phyloP scores from a whole-genome alignment of 305 asterid genomes.

The Galium porrigens region DNA sequence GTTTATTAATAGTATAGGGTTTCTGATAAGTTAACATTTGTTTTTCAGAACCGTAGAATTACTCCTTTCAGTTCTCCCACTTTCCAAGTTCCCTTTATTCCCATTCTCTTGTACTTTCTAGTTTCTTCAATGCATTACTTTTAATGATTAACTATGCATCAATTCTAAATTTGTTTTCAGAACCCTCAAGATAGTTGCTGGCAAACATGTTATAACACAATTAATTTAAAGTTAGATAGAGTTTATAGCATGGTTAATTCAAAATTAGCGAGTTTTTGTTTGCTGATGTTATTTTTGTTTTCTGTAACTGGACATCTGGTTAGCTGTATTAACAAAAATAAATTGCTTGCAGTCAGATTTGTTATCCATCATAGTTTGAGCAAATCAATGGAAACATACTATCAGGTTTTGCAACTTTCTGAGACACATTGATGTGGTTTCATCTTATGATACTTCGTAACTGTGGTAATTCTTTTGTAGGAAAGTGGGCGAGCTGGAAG shows the following conservation, averaged over 20 bases:
- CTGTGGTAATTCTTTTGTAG: conserved; percentile 29
- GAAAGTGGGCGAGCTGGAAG: conserved; percentile 99
- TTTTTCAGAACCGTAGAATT: not conserved
- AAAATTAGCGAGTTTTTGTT: no score
- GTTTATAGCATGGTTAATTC: no score
- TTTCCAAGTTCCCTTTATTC: no score
- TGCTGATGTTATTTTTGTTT: no score
- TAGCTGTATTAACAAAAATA: conserved; percentile 6
- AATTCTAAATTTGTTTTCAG: not conserved
- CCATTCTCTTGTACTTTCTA: not conserved
- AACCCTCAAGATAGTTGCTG: no score
- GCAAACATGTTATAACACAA: no score
- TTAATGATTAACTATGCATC: not conserved
- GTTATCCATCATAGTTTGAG: conserved; percentile 93
- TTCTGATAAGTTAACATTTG: not conserved
- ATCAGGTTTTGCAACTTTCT: conserved; percentile 51
- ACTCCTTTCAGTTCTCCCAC: not conserved
- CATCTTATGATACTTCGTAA: conserved; percentile 21
- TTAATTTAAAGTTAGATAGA: no score
- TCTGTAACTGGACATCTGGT: not conserved
- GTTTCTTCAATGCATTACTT: not conserved
- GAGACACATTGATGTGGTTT: not conserved
- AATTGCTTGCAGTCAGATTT: conserved; percentile 72
- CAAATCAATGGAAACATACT: conserved; percentile 96
- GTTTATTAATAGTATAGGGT: not conserved